phyloP scores from a whole-genome alignment of 2,329 filamentous ascomycete genomes.

The Botryosphaeria dothidea region DNA sequence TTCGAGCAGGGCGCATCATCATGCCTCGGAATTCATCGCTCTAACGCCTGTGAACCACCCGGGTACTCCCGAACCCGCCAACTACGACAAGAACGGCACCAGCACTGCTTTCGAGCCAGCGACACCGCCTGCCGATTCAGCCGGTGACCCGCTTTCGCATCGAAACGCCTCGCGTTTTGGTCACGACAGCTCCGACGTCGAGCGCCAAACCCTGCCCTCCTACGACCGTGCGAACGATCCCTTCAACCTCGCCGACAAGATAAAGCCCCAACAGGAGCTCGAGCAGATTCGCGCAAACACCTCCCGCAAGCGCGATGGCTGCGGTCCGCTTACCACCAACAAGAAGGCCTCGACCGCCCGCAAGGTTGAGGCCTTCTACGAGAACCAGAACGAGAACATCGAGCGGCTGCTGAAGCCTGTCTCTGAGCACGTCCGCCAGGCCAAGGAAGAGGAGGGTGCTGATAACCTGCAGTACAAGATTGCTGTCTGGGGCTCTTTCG shows the following conservation, averaged over 20 bases:
- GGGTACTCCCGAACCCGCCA: slow-evolving; percentile 24
- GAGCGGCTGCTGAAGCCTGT: slow-evolving; percentile 88
- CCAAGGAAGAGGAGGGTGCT: slow-evolving; percentile 75
- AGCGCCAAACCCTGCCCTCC: slow-evolving; percentile 55
- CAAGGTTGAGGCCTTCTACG: slow-evolving; percentile 79
- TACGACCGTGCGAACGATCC: slow-evolving; percentile 72
- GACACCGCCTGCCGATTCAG: slow-evolving; percentile 26
- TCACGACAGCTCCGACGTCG: slow-evolving; percentile 40
- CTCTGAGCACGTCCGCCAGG: slow-evolving; percentile 82
- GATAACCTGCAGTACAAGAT: slow-evolving; percentile 77
- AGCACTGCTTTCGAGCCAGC: slow-evolving; percentile 43
- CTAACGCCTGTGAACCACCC: slow-evolving; percentile 27
- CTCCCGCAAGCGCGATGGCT: slow-evolving; percentile 69
- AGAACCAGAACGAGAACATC: slow-evolving; percentile 90
- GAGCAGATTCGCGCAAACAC: slow-evolving; percentile 77
- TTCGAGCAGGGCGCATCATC: background rate
- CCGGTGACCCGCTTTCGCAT: slow-evolving; percentile 38
- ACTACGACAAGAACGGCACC: slow-evolving; percentile 30
- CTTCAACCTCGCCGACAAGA: slow-evolving; percentile 72
- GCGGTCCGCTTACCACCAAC: slow-evolving; percentile 44
- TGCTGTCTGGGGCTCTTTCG: slow-evolving; percentile 68
- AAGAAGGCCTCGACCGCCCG: slow-evolving; percentile 47
- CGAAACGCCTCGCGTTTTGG: slow-evolving; percentile 33
- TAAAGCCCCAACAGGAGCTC: slow-evolving; percentile 78
- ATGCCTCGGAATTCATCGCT: slow-evolving; percentile 22